Conservation (phyloP, 164 flowering plant species). For the grape (Vitis vinifera) region ASM3070453v1 NC_081820.1:26799501-26800000, state of each 20-base stretch:
- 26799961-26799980: slow-evolving; percentile 20
- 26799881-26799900: no score
- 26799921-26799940: slow-evolving; percentile 17
- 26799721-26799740: not conserved
- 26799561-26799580: no score
- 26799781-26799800: slow-evolving; percentile 28
- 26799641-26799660: slow-evolving; percentile 36
- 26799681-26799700: slow-evolving; percentile 29
- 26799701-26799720: slow-evolving; percentile 41
- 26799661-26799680: slow-evolving; percentile 23
- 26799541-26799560: no score
- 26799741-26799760: not conserved
- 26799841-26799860: no score
- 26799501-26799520: no score
- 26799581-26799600: no score
- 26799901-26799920: no score
- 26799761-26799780: slow-evolving; percentile 18
- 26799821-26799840: no score
- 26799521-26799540: no score
- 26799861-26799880: no score
- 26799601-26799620: slow-evolving; percentile 22
- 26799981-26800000: slow-evolving; percentile 9
- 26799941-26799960: slow-evolving; percentile 31
- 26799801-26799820: slow-evolving; percentile 19
- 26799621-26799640: slow-evolving; percentile 27